Evolutionary conservation across 805 yeast species (phyloP), one percentile per base, ranked within the genome.

Genomic region (Henningerozyma blattae): DNA sequence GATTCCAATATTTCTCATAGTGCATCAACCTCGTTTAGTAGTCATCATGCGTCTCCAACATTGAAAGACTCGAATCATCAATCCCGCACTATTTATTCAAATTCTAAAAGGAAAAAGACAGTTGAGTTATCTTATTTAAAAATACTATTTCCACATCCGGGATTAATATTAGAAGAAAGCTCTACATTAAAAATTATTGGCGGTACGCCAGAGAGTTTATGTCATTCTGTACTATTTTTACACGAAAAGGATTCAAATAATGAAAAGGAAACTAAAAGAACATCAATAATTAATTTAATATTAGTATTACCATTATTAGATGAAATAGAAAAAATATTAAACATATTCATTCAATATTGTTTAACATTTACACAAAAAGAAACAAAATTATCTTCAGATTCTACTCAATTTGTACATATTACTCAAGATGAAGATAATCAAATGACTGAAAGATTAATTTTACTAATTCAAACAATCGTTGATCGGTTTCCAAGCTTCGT

Each of bases 161-260:
- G 70, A 30, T 49, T 77, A 19, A 62, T 57, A 22, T 40, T 72
- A 37, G 83, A 77, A n/a, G 46, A 50, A 54, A 14, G 50, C 59
- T 4, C 19, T 12, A 14, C 66, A 70, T 15, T n/a, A n/a, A 67
- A 68, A 15, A 58, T 68, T 15, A 42, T 65, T 6, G 64, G 70
- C 16, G 83, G 83, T 15, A 52, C 83, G 0, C 48, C 72, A 9
- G 95, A 86, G 52, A 70, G 86, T 30, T 64, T 86, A 25, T 72
- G 87, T 36, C 96, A 87, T 56, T 70, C 81, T 3, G 61, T 83
- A 18, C 52, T 85, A 13, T 77, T 76, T 52, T 20, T 20, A 20
- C 24, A 20, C 12, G 24, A 20, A 20, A 20, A 12, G 8, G 8
- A 8, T 20, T 20, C 24, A 20, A 12, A 20, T 20, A 12, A 20